Conservation (phyloP, 164 flowering plant species). For the Liquidambar formosana region DNA sequence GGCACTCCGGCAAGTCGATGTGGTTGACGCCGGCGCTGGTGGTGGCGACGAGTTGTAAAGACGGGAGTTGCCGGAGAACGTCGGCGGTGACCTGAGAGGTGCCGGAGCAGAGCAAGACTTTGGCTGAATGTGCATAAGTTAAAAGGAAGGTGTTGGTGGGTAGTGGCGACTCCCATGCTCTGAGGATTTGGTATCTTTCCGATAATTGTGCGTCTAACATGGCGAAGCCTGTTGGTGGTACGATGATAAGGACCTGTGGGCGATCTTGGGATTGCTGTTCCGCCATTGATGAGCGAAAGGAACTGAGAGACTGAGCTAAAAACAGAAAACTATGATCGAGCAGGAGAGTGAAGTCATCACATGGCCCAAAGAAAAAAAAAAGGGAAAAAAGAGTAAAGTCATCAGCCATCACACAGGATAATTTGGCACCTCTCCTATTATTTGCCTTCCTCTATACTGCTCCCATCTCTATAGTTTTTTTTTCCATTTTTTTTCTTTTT, state of each 20-base stretch:
- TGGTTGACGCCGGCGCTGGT: constrained; percentile 63
- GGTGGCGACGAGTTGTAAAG: constrained; percentile 43
- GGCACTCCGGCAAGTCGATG: constrained; percentile 63
- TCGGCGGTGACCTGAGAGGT: constrained; percentile 15
- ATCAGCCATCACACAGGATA: no score
- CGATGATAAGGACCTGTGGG: constrained; percentile 15
- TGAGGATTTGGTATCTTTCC: constrained; percentile 18
- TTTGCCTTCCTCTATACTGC: no score
- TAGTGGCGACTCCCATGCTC: constrained; percentile 35
- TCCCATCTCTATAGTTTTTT: no score
- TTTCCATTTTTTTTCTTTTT: no score
- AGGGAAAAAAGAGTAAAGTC: no score
- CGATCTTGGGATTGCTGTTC: background rate
- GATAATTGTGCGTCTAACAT: background rate
- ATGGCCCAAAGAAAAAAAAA: no score
- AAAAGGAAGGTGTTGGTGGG: constrained; percentile 27
- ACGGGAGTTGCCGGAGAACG: constrained; percentile 34
- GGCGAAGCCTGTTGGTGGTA: background rate
- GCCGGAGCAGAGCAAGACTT: constrained; percentile 25
- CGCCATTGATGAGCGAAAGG: no score
- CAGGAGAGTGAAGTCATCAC: no score
- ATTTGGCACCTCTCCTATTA: no score
- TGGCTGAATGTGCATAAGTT: constrained; percentile 20
- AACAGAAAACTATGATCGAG: no score
- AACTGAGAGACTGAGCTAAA: no score